phyloP scores from a whole-genome alignment of 2,329 filamentous ascomycete species.

The Arthrinium phaeospermum region DNA sequence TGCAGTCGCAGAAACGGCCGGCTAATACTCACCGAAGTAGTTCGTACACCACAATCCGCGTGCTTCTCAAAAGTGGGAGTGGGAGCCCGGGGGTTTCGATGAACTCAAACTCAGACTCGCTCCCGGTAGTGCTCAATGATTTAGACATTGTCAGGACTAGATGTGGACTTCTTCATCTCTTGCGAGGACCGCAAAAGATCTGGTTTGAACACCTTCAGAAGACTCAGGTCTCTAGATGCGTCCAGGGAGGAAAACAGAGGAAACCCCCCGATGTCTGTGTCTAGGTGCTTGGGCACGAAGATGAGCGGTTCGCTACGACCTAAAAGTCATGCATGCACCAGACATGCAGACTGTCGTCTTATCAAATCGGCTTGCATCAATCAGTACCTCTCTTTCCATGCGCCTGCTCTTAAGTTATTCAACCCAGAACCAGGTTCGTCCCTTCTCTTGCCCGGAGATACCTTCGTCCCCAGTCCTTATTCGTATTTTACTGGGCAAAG shows the following conservation, averaged over 20 bases:
- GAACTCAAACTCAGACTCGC: constrained; percentile 67
- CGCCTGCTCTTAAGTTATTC: background rate
- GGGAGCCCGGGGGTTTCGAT: constrained; percentile 61
- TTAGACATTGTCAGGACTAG: constrained; percentile 51
- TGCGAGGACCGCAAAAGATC: constrained; percentile 1
- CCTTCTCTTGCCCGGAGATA: background rate
- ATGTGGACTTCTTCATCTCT: background rate
- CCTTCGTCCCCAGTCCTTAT: background rate
- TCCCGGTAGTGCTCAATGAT: constrained; percentile 43
- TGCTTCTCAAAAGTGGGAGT: constrained; percentile 56
- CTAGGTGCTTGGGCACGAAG: constrained; percentile 1
- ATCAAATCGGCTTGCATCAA: constrained; percentile 3
- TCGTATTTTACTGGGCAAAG: background rate
- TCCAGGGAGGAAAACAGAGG: background rate
- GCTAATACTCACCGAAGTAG: constrained; percentile 53
- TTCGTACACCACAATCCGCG: constrained; percentile 61
- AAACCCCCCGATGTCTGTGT: background rate
- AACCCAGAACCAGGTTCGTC: background rate
- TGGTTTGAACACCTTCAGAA: background rate
- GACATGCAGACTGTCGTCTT: background rate
- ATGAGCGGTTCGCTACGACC: background rate
- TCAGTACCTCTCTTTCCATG: background rate
- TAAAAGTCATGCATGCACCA: background rate
- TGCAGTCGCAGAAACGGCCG: background rate
- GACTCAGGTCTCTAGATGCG: background rate